Evolutionary conservation across 495 filamentous ascomycete species (phyloP), one percentile per base, ranked within the genome.

Genomic region (Amniculicola lignicola): DNA sequence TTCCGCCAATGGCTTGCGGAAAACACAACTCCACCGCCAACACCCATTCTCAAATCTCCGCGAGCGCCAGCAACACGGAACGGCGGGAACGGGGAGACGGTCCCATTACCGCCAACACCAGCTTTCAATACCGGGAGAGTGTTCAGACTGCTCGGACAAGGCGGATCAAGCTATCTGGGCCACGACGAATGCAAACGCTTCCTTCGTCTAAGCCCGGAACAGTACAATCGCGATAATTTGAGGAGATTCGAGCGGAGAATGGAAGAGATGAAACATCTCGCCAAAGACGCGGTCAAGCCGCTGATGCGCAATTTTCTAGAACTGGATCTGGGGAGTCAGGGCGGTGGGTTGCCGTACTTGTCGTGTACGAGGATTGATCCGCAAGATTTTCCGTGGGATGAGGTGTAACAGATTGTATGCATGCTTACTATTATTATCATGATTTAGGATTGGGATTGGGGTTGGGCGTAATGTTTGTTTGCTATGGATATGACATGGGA

Each of bases 1-100:
- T 96, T 95, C 68, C 76, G 90, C 6, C 88, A 94, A 67, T 95
- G 90, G 90, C 74, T 96, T 0, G 87, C 88, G 0, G 90, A 95
- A 51, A 90, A 85, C 66, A 94, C 87, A 4, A 82, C 87, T 0
- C 87, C 87, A 3, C 79, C 85, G 1, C 80, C 70, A n/a, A 61
- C 70, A 10, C 55, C 65, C 6, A 70, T 67, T 9, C 49, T 67
- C 21, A 74, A 73, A 49, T 60, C 68, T 23, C 19, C 55, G 6
- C 52, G 58, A 7, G 21, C 46, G 2, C 25, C 58, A 4, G 46
- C 59, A 7, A 58, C 59, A 4, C 42, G 53, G 52, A 65, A 55
- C 27, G 25, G 56, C 2, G 41, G 53, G 52, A 65, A 55, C 27
- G 25, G 56, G 1, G 41, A 54, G 15, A 15, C 45, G 23, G 54